These are phyloP conservation scores for Vitis hybrid DNA, from an alignment of 177 flowering plant species.

Conservation along the genomic window DNA sequence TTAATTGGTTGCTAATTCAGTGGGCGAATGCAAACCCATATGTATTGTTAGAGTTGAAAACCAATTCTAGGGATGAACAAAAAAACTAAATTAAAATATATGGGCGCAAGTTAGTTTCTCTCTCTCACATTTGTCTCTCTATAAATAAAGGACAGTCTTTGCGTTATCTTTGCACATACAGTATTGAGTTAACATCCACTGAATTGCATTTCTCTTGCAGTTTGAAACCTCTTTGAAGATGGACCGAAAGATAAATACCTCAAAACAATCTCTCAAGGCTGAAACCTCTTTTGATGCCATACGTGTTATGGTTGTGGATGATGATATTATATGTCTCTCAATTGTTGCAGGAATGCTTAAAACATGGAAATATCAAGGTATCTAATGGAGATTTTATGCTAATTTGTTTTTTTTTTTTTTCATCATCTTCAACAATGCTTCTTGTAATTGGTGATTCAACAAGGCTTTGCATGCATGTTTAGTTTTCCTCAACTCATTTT, in stretches of 20 bases:
- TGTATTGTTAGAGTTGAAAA: too few species aligned
- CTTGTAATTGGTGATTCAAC: neutral
- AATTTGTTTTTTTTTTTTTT: neutral
- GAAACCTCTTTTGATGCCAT: conserved; percentile 6
- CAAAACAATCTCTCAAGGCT: neutral
- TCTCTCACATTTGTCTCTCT: too few species aligned
- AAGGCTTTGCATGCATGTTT: neutral
- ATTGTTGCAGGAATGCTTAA: conserved; percentile 28
- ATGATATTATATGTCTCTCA: conserved; percentile 27
- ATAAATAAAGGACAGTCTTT: too few species aligned
- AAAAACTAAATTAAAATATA: too few species aligned
- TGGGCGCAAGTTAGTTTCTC: too few species aligned
- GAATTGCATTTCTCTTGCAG: neutral
- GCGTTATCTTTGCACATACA: too few species aligned
- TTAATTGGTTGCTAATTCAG: neutral
- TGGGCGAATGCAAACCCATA: too few species aligned
- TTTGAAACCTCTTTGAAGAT: neutral
- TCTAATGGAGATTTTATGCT: neutral
- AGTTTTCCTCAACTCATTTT: too few species aligned
- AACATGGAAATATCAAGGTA: conserved; percentile 27
- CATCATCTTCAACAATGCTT: neutral
- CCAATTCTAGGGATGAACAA: too few species aligned
- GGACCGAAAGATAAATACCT: neutral
- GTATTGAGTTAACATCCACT: neutral
- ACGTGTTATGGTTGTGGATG: conserved; percentile 35